Base-by-base conservation (phyloP, 768 basidiomycete species). In the Candolleomyces eurysporus region DNA sequence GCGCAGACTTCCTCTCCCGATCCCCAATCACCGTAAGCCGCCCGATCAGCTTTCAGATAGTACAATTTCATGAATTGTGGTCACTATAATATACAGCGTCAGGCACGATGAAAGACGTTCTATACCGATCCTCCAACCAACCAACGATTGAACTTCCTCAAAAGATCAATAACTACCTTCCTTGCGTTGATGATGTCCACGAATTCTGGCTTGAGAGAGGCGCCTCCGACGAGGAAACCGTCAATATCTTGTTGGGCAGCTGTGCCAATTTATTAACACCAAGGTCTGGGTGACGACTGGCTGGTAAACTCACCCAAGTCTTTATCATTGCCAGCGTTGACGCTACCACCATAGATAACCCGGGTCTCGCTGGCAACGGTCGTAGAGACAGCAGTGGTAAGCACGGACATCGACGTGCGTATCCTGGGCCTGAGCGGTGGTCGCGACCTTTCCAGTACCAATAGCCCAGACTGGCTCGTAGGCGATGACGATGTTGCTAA, bases 381-480 rank as follows among this genome's bases (percentile, higher is more conserved):
- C 36, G 80, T 67, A 7, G 90, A 90, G 48, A 98, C 85, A 6
- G 79, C 78, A 63, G 75, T 79, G 48, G 79, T 86, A 97, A 11
- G 77, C 68, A 66, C 97, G 91, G 68, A 96, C 88, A 62, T 89
- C 85, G 43, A 82, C 84, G 70, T 99, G 97, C 2, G 92, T 87
- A 46, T 95, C 91, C 76, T 98, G 96, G 1, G 97, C 97, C 78
- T 98, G 91, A n/a, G 79, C 81, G 0, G 91, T 80, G 36, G 92
- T 92, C 49, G 96, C 96, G 57, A 97, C 96, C 74, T 91, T 96
- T 64, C 96, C 96, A 13, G 96, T 98, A 49, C 97, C 97, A 73
- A 98, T 98, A 39, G 97, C 96, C 96, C 97, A 98, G 17, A 98
- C 93, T 48, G 95, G 93, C 74, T 96, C 94, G 74, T 96, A 99